Evolutionary conservation across 2,329 filamentous ascomycete species (phyloP).

Genomic region (Torrubiella hemipterigena): DNA sequence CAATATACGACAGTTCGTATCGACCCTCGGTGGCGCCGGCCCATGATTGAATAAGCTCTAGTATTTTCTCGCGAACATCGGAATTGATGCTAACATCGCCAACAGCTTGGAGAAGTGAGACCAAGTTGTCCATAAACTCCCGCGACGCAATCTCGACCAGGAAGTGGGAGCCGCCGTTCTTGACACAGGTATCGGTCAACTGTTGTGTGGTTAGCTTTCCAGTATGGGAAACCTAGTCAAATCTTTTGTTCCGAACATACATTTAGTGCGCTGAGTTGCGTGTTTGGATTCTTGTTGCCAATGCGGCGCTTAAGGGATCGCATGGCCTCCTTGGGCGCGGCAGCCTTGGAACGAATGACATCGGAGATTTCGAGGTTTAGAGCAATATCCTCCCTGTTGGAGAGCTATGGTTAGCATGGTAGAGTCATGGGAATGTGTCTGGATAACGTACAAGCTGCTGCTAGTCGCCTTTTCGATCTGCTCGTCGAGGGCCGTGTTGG

Average conservation of each 20-base stretch:
- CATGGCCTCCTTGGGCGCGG: slow-evolving; percentile 97
- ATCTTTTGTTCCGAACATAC: slow-evolving; percentile 34
- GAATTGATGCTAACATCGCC: slow-evolving; percentile 64
- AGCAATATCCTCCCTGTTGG: slow-evolving; percentile 83
- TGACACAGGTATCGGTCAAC: slow-evolving; percentile 97
- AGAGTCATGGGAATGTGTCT: too few species aligned
- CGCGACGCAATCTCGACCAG: slow-evolving; percentile 88
- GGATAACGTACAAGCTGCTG: slow-evolving; percentile 65
- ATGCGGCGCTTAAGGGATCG: slow-evolving; percentile 87
- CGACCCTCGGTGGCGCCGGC: slow-evolving; percentile 79
- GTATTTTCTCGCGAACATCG: slow-evolving; percentile 79
- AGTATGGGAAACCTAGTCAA: too few species aligned
- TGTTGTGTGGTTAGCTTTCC: slow-evolving; percentile 22
- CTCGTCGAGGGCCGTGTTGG: slow-evolving; percentile 85
- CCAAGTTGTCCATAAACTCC: slow-evolving; percentile 96
- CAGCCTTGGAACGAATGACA: slow-evolving; percentile 91
- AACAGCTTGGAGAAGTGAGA: slow-evolving; percentile 75
- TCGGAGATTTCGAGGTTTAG: slow-evolving; percentile 98
- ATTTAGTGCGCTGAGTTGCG: slow-evolving; percentile 88
- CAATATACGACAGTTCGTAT: slow-evolving; percentile 72
- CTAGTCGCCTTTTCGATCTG: slow-evolving; percentile 93
- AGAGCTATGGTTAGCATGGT: background rate
- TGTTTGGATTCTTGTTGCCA: slow-evolving; percentile 95
- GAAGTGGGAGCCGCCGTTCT: slow-evolving; percentile 95
- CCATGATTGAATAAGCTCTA: slow-evolving; percentile 91